Conservation (phyloP, 495 filamentous ascomycete genomes). For the Aspergillus bridgeri region DNA sequence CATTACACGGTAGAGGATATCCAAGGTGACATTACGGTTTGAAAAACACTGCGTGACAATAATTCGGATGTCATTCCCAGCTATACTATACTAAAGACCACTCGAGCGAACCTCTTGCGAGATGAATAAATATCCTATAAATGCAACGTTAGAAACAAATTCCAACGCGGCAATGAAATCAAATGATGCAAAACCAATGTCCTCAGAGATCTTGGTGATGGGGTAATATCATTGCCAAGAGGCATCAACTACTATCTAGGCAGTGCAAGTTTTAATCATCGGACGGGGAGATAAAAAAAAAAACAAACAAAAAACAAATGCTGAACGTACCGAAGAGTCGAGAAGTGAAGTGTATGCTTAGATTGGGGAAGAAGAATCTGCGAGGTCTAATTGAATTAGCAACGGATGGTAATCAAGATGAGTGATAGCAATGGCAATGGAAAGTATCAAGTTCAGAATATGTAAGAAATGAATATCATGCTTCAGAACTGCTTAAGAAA, state of each 20-base stretch:
- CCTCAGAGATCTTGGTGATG: constrained; percentile 89
- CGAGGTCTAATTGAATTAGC: constrained; percentile 30
- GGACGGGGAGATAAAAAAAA: constrained; percentile 33
- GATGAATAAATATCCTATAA: constrained; percentile 8
- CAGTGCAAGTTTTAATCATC: constrained; percentile 70
- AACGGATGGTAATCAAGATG: constrained; percentile 1
- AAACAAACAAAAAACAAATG: too few species aligned
- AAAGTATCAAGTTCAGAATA: constrained; percentile 68
- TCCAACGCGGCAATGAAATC: constrained; percentile 17
- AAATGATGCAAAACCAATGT: constrained; percentile 15
- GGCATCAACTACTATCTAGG: constrained; percentile 86
- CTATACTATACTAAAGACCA: neutral
- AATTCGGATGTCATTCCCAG: neutral
- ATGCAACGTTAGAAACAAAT: constrained; percentile 26
- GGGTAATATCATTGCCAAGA: constrained; percentile 59
- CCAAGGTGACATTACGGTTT: too few species aligned
- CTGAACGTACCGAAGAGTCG: constrained; percentile 17
- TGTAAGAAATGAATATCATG: constrained; percentile 96
- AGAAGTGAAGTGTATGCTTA: neutral
- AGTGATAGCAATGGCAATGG: neutral
- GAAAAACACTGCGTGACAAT: too few species aligned
- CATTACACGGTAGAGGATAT: too few species aligned
- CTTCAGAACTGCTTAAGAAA: constrained; percentile 64
- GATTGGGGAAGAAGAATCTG: constrained; percentile 3
- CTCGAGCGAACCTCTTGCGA: neutral